phyloP scores from a whole-genome alignment of 2,329 filamentous ascomycete species.

The Aspergillus nomiae region DNA sequence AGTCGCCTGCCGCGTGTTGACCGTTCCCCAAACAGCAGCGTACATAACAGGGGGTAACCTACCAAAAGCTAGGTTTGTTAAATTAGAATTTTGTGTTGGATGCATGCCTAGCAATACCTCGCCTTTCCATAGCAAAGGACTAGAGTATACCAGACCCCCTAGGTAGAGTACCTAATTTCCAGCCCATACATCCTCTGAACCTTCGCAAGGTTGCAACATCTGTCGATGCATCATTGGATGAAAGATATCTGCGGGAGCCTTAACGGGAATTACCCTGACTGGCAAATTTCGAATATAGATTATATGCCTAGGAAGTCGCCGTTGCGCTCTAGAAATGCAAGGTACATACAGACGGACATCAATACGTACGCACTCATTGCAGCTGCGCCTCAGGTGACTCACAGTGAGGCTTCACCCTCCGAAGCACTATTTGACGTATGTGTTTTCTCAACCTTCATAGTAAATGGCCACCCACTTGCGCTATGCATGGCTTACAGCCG shows the following conservation, averaged over 20 bases:
- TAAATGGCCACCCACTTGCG: too few species aligned
- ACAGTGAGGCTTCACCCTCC: too few species aligned
- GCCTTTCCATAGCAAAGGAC: background rate
- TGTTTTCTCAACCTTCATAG: too few species aligned
- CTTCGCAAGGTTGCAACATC: background rate
- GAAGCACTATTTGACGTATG: too few species aligned
- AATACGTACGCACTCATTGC: too few species aligned
- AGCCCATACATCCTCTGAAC: background rate
- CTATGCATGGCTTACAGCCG: too few species aligned
- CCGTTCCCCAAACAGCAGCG: background rate
- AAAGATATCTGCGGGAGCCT: background rate
- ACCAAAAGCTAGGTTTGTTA: background rate
- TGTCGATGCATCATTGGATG: background rate
- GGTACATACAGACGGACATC: too few species aligned
- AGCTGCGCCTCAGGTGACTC: too few species aligned
- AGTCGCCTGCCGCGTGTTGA: background rate
- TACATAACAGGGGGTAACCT: background rate
- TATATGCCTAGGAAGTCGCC: background rate
- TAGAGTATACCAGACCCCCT: background rate
- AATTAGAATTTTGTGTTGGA: too few species aligned
- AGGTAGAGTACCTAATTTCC: background rate
- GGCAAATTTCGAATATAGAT: background rate
- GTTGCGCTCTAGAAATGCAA: too few species aligned
- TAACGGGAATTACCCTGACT: background rate
- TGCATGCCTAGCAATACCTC: background rate